Conservation (phyloP, 306 rosid genomes). For the Begonia loranthoides region DNA sequence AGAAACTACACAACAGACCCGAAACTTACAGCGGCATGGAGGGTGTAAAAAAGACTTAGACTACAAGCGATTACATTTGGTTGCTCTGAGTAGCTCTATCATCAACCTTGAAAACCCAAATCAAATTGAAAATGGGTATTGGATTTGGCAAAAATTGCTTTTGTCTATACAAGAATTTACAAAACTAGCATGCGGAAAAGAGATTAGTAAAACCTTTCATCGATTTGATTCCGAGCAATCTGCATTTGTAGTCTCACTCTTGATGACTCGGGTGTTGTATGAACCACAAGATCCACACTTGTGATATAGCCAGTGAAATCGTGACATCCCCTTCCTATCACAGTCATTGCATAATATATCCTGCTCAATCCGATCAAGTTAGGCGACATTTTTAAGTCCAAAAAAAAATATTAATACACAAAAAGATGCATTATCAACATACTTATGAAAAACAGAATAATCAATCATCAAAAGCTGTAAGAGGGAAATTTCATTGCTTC, state of each 20-base stretch:
- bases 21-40: too few relatives aligned
- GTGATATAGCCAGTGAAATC: slow-evolving; percentile 94
- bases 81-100: too few relatives aligned
- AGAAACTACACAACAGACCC: too few relatives aligned
- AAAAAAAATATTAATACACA: not conserved
- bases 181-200: slow-evolving; percentile 13
- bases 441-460: not conserved
- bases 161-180: slow-evolving; percentile 39
- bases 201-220: slow-evolving; percentile 7
- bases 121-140: slow-evolving; percentile 8
- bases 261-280: slow-evolving; percentile 90
- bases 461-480: too few relatives aligned
- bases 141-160: slow-evolving; percentile 17
- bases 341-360: slow-evolving; percentile 94
- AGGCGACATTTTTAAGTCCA: slow-evolving; percentile 7
- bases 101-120: too few relatives aligned
- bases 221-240: slow-evolving; percentile 33
- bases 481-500: too few relatives aligned
- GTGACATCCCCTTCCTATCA: slow-evolving; percentile 56
- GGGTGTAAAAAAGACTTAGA: too few relatives aligned
- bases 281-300: slow-evolving; percentile 88
- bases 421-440: not conserved
- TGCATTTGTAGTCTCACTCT: slow-evolving; percentile 33
- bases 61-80: too few relatives aligned
- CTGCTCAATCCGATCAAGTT: slow-evolving; percentile 26